Evolutionary conservation across 2,329 filamentous ascomycete genomes (phyloP).

Genomic region (Plenodomus biglobosus): DNA sequence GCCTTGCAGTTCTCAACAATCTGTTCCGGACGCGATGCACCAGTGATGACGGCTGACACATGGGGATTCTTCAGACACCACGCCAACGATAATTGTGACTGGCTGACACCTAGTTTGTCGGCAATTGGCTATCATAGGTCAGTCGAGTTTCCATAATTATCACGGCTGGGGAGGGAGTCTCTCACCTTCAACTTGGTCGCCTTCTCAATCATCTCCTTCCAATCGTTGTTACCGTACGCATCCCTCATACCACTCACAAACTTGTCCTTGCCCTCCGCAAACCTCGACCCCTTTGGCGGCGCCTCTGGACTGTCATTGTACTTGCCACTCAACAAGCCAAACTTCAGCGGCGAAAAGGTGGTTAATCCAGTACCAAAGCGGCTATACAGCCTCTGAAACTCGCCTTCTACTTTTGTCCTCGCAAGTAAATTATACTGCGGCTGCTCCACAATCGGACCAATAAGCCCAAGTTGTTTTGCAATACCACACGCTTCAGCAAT

Average conservation of each 20-base stretch:
- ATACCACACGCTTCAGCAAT: conserved; percentile 63
- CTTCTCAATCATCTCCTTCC: conserved; percentile 60
- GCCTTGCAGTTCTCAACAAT: conserved; percentile 45
- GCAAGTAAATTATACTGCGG: conserved; percentile 62
- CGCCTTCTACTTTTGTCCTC: conserved; percentile 60
- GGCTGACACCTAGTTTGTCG: conserved; percentile 62
- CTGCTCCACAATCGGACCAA: conserved; percentile 55
- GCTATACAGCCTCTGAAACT: conserved; percentile 58
- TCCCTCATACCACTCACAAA: conserved; percentile 54
- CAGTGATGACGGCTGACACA: conserved; percentile 36
- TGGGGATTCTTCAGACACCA: conserved; percentile 43
- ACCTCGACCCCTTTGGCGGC: conserved; percentile 59
- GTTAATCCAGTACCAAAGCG: conserved; percentile 59
- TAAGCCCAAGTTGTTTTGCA: conserved; percentile 60
- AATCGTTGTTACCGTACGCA: conserved; percentile 53
- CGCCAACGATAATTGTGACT: conserved; percentile 43
- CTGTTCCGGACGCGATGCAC: conserved; percentile 34
- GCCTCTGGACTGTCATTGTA: conserved; percentile 59
- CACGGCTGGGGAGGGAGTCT: not conserved
- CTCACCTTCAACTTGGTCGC: conserved; percentile 50
- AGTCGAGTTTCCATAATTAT: conserved; percentile 1
- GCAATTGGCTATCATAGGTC: conserved; percentile 53
- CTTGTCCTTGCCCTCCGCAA: conserved; percentile 59
- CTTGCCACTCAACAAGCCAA: conserved; percentile 62
- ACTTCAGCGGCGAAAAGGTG: conserved; percentile 59